A percentile compares a stretch with the other conserved stretches of the same genome.
Evolutionary conservation across 73 alveolate genomes (phyloP).

Genomic region (Loxodes magnus): DNA sequence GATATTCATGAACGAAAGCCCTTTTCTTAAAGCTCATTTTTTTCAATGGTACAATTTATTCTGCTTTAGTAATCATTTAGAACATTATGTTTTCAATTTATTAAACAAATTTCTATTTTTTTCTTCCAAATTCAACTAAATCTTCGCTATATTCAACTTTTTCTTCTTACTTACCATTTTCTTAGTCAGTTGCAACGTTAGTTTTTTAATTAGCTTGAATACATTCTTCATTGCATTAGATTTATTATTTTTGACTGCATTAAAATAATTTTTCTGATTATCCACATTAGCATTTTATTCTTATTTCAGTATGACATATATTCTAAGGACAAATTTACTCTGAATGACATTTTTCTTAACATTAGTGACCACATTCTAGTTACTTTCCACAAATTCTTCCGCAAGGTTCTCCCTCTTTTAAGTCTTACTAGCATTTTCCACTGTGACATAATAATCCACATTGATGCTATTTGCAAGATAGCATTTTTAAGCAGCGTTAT

Average conservation of each 20-base stretch:
- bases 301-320: slow-evolving; percentile 41
- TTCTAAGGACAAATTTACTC: slow-evolving; percentile 34
- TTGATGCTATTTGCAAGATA: too few species aligned
- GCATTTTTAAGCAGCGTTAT: too few species aligned
- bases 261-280: background rate
- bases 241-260: slow-evolving; percentile 21
- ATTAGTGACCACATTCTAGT: slow-evolving; percentile 43
- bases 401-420: too few species aligned
- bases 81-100: slow-evolving; percentile 31
- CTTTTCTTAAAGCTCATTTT: slow-evolving; percentile 4
- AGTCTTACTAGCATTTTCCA: too few species aligned
- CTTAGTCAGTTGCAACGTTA: slow-evolving; percentile 36
- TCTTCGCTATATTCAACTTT: slow-evolving; percentile 43
- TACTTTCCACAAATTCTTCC: slow-evolving; percentile 22
- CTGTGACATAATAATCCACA: too few species aligned
- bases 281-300: slow-evolving; percentile 35
- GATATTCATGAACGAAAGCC: slow-evolving; percentile 2
- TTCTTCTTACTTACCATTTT: slow-evolving; percentile 7
- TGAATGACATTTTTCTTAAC: slow-evolving; percentile 42
- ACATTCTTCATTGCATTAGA: slow-evolving; percentile 48
- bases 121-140: slow-evolving; percentile 26
- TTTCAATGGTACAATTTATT: background rate
- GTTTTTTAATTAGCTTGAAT: slow-evolving; percentile 24
- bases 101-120: slow-evolving; percentile 26
- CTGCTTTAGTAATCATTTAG: slow-evolving; percentile 23